Percentiles rank a stretch among this genome's conserved stretches.
phyloP scores from a whole-genome alignment of 73 alveolate species.

The Paraurostyla sp. region DNA sequence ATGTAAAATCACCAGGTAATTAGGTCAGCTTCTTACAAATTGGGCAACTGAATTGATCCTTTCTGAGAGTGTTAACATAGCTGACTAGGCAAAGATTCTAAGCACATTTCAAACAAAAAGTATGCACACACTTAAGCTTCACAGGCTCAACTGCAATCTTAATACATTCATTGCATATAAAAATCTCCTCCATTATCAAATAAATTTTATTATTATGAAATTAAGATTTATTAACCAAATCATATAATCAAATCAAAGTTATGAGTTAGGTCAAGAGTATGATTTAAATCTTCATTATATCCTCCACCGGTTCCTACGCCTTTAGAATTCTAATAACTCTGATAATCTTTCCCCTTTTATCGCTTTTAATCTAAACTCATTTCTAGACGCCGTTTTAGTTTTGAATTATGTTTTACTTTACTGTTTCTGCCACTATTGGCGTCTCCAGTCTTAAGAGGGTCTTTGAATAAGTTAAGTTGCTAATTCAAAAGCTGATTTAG shows the following conservation, averaged over 20 bases:
- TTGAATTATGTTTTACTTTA: too few species aligned
- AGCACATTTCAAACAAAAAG: conserved; percentile 39
- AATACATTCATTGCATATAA: conserved; percentile 45
- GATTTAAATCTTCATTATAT: too few species aligned
- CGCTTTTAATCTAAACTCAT: too few species aligned
- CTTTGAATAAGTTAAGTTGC: too few species aligned
- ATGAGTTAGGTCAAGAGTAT: too few species aligned
- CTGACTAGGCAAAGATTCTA: conserved; percentile 2
- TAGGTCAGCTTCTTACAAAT: conserved; percentile 19
- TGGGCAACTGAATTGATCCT: conserved; percentile 10
- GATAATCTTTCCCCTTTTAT: too few species aligned
- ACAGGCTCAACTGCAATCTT: conserved; percentile 43
- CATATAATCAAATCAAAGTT: too few species aligned
- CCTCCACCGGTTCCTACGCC: too few species aligned
- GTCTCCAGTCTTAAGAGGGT: too few species aligned
- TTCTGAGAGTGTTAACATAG: conserved; percentile 40
- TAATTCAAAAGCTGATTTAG: neutral
- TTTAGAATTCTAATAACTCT: too few species aligned
- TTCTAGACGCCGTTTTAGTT: too few species aligned
- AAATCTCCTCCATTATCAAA: conserved; percentile 25
- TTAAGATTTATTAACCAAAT: neutral
- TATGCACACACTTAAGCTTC: conserved; percentile 30
- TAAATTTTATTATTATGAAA: neutral
- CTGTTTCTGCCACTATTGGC: too few species aligned
- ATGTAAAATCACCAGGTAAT: neutral